phyloP scores from a whole-genome alignment of 768 basidiomycete genomes.

The Tylopilus felleus region DNA sequence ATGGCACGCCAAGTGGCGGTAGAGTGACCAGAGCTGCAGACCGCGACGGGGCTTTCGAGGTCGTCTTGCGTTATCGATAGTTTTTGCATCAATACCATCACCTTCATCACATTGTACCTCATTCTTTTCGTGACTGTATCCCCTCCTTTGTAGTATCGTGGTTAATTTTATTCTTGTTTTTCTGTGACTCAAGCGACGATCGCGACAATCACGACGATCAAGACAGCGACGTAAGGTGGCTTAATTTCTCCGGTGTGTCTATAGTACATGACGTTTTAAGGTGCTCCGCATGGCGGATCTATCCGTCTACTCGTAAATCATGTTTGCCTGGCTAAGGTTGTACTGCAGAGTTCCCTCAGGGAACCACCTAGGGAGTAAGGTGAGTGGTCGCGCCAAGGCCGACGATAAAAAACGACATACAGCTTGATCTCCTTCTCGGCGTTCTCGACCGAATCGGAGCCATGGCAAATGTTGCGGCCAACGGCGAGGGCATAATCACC shows the following conservation, averaged over 20 bases:
- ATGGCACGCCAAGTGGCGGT: conserved; percentile 30
- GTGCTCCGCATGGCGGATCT: neutral
- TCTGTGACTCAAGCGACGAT: neutral
- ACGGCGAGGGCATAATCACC: conserved; percentile 93
- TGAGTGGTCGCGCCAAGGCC: conserved; percentile 5
- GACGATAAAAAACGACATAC: conserved; percentile 42
- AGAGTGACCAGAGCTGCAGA: conserved; percentile 2
- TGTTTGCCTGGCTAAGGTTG: conserved; percentile 55
- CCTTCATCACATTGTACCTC: conserved; percentile 22
- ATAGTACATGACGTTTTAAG: conserved; percentile 18
- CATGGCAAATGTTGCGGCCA: conserved; percentile 93
- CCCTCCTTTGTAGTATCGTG: neutral
- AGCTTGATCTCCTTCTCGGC: conserved; percentile 94
- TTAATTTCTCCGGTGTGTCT: conserved; percentile 9
- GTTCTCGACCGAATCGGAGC: conserved; percentile 83
- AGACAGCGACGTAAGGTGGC: neutral
- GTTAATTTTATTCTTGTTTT: neutral
- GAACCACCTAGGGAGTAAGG: conserved; percentile 68
- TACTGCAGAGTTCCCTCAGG: conserved; percentile 80
- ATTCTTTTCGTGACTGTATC: neutral
- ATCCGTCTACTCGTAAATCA: conserved; percentile 73
- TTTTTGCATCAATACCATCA: conserved; percentile 27
- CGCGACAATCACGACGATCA: neutral
- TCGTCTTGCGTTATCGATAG: conserved; percentile 4
- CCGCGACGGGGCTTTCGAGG: conserved; percentile 3